Evolutionary conservation across 805 yeast genomes (phyloP).

Genomic region (Cyberlindnera mrakii): DNA sequence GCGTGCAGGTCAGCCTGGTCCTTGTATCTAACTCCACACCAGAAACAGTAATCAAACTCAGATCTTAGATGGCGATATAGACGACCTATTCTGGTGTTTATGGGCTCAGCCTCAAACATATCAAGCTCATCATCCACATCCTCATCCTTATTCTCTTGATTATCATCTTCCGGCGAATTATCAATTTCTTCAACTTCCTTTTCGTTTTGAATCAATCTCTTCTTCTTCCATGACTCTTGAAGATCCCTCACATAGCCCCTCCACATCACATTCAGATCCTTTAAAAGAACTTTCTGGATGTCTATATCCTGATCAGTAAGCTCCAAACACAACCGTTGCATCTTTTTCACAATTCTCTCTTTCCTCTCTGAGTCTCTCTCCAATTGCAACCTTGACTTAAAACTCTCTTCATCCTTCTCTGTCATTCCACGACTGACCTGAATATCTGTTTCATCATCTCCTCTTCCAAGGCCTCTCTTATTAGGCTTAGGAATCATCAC

Average conservation of each 20-base stretch:
- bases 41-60: slow-evolving; percentile 40
- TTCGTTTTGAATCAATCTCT: slow-evolving; percentile 4
- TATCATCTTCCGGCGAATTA: slow-evolving; percentile 4
- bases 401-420: slow-evolving; percentile 13
- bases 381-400: slow-evolving; percentile 16
- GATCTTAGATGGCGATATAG: slow-evolving; percentile 34
- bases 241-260: slow-evolving; percentile 26
- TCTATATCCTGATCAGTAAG: slow-evolving; percentile 29
- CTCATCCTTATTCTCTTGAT: slow-evolving; percentile 4
- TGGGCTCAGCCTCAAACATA: slow-evolving; percentile 22
- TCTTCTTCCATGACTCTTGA: slow-evolving; percentile 10
- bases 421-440: slow-evolving; percentile 3
- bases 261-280: slow-evolving; percentile 38
- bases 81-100: slow-evolving; percentile 26
- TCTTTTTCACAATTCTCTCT: slow-evolving; percentile 17
- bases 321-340: slow-evolving; percentile 39
- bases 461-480: slow-evolving; percentile 20
- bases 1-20: slow-evolving; percentile 31
- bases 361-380: slow-evolving; percentile 10
- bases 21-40: slow-evolving; percentile 39
- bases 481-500: slow-evolving; percentile 12
- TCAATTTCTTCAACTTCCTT: slow-evolving; percentile 1
- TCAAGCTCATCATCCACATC: slow-evolving; percentile 27
- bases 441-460: slow-evolving; percentile 4
- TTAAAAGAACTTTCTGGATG: slow-evolving; percentile 20